These are phyloP conservation scores for Tricholoma furcatifolium DNA, from an alignment of 768 basidiomycete species.

Conservation along the genomic window DNA sequence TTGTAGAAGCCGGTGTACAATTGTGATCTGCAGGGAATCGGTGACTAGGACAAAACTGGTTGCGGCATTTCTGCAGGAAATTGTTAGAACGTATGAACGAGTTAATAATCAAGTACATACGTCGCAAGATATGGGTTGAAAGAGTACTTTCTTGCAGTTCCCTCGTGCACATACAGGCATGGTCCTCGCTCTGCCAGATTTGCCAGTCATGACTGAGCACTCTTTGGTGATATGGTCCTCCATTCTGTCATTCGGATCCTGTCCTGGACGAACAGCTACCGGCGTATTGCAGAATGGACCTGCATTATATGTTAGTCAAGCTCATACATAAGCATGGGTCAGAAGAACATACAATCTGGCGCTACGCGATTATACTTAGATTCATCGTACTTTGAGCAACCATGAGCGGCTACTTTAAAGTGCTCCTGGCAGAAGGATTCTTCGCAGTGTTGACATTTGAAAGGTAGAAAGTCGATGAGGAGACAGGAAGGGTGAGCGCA, in stretches of 20 bases:
- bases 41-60: conserved; percentile 76
- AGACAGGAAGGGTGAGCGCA: conserved; percentile 67
- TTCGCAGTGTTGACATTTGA: conserved; percentile 82
- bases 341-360: conserved; percentile 58
- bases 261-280: conserved; percentile 70
- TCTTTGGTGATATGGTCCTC: conserved; percentile 67
- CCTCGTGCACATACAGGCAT: conserved; percentile 57
- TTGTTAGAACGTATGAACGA: background rate
- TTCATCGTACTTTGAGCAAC: conserved; percentile 70
- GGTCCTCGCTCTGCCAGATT: conserved; percentile 39
- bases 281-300: conserved; percentile 79
- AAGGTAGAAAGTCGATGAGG: conserved; percentile 81
- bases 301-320: conserved; percentile 19
- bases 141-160: conserved; percentile 72
- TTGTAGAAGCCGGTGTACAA: conserved; percentile 36
- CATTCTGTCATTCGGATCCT: conserved; percentile 83
- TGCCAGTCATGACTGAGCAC: conserved; percentile 71
- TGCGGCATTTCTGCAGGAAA: conserved; percentile 55
- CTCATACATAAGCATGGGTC: background rate
- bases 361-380: conserved; percentile 71
- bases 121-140: conserved; percentile 70
- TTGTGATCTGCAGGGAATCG: conserved; percentile 76
- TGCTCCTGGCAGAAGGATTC: conserved; percentile 76
- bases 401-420: conserved; percentile 67
- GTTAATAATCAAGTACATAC: conserved; percentile 42